A percentile compares a stretch with the other conserved stretches of the same genome.
Conservation (phyloP, 768 basidiomycete genomes). For the Thelephora aurantiotincta region DNA sequence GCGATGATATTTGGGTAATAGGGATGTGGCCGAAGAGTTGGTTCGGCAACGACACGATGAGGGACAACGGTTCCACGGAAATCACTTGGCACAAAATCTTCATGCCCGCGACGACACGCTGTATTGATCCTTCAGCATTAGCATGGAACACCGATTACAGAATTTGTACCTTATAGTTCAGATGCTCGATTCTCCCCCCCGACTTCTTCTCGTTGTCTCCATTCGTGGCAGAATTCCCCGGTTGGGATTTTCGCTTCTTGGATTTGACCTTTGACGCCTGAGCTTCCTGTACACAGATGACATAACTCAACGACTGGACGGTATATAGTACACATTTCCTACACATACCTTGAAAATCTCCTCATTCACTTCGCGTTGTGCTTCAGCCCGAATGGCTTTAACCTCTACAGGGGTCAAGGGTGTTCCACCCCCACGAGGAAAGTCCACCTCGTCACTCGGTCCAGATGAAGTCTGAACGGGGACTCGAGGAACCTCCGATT, state of each 20-base stretch:
- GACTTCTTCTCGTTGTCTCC: constrained; percentile 25
- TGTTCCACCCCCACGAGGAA: constrained; percentile 91
- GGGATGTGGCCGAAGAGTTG: constrained; percentile 90
- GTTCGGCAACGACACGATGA: constrained; percentile 90
- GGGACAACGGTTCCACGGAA: constrained; percentile 73
- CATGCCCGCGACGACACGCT: constrained; percentile 77
- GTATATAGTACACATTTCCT: constrained; percentile 1
- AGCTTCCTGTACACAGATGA: constrained; percentile 22
- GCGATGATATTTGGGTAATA: constrained; percentile 79
- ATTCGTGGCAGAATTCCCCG: constrained; percentile 16
- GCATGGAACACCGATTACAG: background rate
- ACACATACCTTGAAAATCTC: constrained; percentile 55
- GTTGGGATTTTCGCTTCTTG: constrained; percentile 36
- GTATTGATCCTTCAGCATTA: constrained; percentile 5
- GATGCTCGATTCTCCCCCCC: constrained; percentile 72
- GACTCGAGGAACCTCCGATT: constrained; percentile 8
- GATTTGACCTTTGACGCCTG: constrained; percentile 24
- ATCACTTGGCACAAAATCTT: constrained; percentile 81
- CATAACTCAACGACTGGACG: background rate
- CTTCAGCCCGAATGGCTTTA: constrained; percentile 76
- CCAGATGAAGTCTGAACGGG: constrained; percentile 15
- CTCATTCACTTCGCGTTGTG: constrained; percentile 66
- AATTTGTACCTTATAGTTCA: constrained; percentile 75
- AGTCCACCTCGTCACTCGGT: constrained; percentile 70
- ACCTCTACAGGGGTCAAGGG: constrained; percentile 80